Evolutionary conservation across 2,329 filamentous ascomycete species (phyloP).

Genomic region (Thielaviopsis cerberus): DNA sequence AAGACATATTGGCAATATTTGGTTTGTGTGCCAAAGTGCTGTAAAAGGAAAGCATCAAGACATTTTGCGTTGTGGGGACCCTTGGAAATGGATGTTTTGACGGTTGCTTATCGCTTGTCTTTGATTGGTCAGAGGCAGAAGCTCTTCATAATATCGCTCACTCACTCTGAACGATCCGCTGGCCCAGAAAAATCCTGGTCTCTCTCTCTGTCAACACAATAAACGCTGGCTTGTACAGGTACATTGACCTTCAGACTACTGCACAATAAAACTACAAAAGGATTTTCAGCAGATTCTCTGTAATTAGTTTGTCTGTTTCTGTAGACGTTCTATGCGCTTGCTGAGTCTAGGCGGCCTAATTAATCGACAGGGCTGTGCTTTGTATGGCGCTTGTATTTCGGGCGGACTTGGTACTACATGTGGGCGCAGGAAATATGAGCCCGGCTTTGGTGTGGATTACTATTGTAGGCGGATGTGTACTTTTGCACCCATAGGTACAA

Average conservation of each 20-base stretch:
- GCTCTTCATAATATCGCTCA: slow-evolving; percentile 2
- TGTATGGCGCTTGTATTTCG: not conserved
- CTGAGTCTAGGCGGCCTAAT: not conserved
- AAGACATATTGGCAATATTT: not conserved
- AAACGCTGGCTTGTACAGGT: not conserved
- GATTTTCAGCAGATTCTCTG: not conserved
- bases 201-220: too few relatives aligned
- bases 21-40: too few relatives aligned
- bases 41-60: not conserved
- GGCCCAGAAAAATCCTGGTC: not conserved
- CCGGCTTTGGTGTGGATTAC: too few relatives aligned
- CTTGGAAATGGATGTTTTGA: not conserved
- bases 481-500: too few relatives aligned
- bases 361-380: not conserved
- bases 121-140: not conserved
- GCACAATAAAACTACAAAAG: not conserved
- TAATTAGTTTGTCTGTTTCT: not conserved
- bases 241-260: not conserved
- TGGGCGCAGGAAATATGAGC: too few relatives aligned
- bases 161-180: not conserved
- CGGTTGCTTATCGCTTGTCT: slow-evolving; percentile 4
- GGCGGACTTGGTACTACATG: not conserved
- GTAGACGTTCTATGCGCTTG: not conserved
- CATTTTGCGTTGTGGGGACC: not conserved
- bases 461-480: too few relatives aligned